A percentile compares a stretch with the other conserved stretches of the same genome.
Conservation (phyloP, 768 basidiomycete genomes). For the Gloeophyllum trabeum region DNA sequence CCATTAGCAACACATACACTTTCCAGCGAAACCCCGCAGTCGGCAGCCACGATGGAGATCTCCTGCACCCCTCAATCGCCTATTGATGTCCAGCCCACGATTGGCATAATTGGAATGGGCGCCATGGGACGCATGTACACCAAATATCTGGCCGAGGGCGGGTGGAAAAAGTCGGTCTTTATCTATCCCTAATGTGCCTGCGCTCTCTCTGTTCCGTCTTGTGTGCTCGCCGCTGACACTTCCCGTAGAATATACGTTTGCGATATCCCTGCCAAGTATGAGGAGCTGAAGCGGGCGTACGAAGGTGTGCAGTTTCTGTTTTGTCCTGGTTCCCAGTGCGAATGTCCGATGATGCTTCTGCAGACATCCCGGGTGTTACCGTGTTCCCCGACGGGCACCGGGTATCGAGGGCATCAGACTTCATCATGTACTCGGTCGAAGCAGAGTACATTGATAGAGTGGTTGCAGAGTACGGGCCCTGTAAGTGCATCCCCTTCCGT, state of each 20-base stretch:
- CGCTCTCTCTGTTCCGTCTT: background rate
- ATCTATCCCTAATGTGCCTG: constrained; percentile 5
- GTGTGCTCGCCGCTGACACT: constrained; percentile 4
- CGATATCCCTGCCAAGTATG: constrained; percentile 68
- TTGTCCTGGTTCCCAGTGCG: background rate
- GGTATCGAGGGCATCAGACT: constrained; percentile 84
- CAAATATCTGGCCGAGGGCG: constrained; percentile 57
- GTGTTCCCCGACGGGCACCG: constrained; percentile 75
- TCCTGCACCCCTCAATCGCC: too few species aligned
- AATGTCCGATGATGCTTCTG: background rate
- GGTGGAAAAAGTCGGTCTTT: constrained; percentile 66
- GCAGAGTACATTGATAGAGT: constrained; percentile 78
- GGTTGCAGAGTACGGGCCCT: constrained; percentile 88
- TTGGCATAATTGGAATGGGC: constrained; percentile 95
- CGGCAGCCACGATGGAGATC: too few species aligned
- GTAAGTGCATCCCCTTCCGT: constrained; percentile 42
- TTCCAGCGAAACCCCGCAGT: too few species aligned
- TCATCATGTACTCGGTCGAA: constrained; percentile 92
- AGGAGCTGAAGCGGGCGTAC: constrained; percentile 47
- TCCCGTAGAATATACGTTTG: constrained; percentile 84
- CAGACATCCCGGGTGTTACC: constrained; percentile 49
- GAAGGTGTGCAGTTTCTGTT: constrained; percentile 28
- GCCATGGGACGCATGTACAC: constrained; percentile 98
- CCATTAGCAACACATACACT: too few species aligned
- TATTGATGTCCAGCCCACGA: constrained; percentile 49